A percentile compares a stretch with the other conserved stretches of the same genome.
These are phyloP conservation scores for Breviolum minutum DNA, from an alignment of 73 alveolate genomes.

Conservation along the genomic window DNA sequence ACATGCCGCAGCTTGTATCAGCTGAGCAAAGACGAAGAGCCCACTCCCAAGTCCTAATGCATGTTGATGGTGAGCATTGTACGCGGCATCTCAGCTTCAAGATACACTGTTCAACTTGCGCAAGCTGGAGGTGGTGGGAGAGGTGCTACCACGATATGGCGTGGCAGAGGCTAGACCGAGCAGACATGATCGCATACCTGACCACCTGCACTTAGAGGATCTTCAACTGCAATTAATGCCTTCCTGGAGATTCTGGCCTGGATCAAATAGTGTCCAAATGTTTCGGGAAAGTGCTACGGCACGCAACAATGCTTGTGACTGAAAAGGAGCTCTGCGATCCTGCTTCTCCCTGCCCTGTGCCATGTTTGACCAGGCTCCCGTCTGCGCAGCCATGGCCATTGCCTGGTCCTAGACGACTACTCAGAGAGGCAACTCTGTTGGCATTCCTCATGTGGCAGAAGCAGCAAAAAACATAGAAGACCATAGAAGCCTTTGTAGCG, in stretches of 20 bases:
- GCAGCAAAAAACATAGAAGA: too few relatives aligned
- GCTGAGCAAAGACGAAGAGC: constrained; percentile 92
- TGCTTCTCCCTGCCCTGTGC: not conserved
- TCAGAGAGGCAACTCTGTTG: constrained; percentile 23
- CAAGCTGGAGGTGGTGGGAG: constrained; percentile 81
- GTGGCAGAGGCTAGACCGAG: constrained; percentile 58
- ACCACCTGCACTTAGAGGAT: too few relatives aligned
- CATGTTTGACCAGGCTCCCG: constrained; percentile 36
- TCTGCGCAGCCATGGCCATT: constrained; percentile 63
- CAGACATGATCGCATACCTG: not conserved
- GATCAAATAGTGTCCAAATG: too few relatives aligned
- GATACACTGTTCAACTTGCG: too few relatives aligned
- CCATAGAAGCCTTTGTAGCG: too few relatives aligned
- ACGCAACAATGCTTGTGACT: too few relatives aligned
- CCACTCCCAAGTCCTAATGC: not conserved
- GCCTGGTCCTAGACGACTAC: constrained; percentile 63
- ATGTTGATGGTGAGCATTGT: too few relatives aligned
- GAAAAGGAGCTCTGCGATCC: not conserved
- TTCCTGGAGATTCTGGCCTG: too few relatives aligned
- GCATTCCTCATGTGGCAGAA: too few relatives aligned
- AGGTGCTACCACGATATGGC: constrained; percentile 32
- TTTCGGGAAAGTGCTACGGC: too few relatives aligned
- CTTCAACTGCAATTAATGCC: too few relatives aligned
- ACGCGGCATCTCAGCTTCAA: too few relatives aligned
- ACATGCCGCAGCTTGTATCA: constrained; percentile 70